Base-by-base conservation (phyloP, 2,329 filamentous ascomycete genomes). In the Beauveria caledonica region DNA sequence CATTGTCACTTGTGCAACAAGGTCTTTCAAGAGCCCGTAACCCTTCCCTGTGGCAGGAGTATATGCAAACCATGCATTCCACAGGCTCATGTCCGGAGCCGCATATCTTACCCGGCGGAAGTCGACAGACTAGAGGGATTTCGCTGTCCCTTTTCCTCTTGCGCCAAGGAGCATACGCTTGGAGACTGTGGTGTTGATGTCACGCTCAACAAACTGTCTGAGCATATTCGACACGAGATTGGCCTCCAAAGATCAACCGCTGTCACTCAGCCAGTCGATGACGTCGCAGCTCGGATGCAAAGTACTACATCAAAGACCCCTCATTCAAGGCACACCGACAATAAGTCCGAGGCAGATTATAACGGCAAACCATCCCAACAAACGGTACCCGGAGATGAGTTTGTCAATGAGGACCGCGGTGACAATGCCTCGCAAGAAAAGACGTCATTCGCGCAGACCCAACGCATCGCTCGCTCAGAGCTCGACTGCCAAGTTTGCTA, bases 401-500 rank as follows among this genome's bases (percentile, higher is more conserved):
- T n/a, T 11, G 13, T 9, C 3, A 44, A 9, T 11, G 21, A 44
- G 7, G 23, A 19, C 19, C 15, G 17, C 15, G 21, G 42, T 4
- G 21, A 54, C 23, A 45, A n/a, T 10, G 17, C 25, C 10, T 13
- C 7, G 23, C 9, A 29, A 17, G 27, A 33, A 15, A 15, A 23
- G 11, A 10, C 21, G 5, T 59, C 67, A 2, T 62, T 92, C 29
- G 74, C 79, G 27, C 78, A 77, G 39, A 69, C 94, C 15, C 84
- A 85, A 66, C 81, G 87, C 27, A 76, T 78, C 1, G 78, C 84
- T 3, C 83, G 86, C 62, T 77, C 79, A 17, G 91, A 96, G 69
- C 77, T 95, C 68, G 91, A 96, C 68, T 97, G 92, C 66, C 90
- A 94, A 67, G 86, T 96, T 62, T 96, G 92, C 73, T 95, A 93